Conservation (phyloP, 805 yeast species). For the Peterozyma toletana region DNA sequence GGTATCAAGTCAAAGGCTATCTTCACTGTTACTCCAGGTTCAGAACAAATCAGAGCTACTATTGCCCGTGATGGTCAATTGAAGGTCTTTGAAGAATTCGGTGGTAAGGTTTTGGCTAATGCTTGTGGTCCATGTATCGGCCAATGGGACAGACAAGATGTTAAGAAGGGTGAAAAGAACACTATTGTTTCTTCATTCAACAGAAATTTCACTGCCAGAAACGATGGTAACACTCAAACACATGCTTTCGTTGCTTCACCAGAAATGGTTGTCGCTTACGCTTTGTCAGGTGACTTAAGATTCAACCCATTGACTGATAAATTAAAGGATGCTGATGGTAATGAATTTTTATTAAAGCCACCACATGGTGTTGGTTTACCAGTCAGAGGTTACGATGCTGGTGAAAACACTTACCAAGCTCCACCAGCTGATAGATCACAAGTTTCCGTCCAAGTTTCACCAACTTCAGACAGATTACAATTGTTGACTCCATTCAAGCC, state of each 20-base stretch:
- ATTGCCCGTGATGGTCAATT: slow-evolving; percentile 91
- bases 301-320: slow-evolving; percentile 89
- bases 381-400: slow-evolving; percentile 48
- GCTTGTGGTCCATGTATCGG: slow-evolving; percentile 99
- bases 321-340: slow-evolving; percentile 65
- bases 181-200: slow-evolving; percentile 96
- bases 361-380: slow-evolving; percentile 87
- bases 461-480: slow-evolving; percentile 95
- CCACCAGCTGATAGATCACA: slow-evolving; percentile 83
- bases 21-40: slow-evolving; percentile 95
- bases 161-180: slow-evolving; percentile 55
- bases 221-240: slow-evolving; percentile 96
- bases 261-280: slow-evolving; percentile 95
- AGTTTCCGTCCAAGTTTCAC: slow-evolving; percentile 71
- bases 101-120: slow-evolving; percentile 90
- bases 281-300: slow-evolving; percentile 86
- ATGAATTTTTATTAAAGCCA: slow-evolving; percentile 68
- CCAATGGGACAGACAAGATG: slow-evolving; percentile 95
- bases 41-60: slow-evolving; percentile 97
- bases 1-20: slow-evolving; percentile 89
- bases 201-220: slow-evolving; percentile 96
- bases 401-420: slow-evolving; percentile 90
- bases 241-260: slow-evolving; percentile 99
- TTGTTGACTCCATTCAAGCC: slow-evolving; percentile 86
- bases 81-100: slow-evolving; percentile 72